Conservation (phyloP, 108 stramenopile genomes). For the Cylindrotheca fusiformis region DNA sequence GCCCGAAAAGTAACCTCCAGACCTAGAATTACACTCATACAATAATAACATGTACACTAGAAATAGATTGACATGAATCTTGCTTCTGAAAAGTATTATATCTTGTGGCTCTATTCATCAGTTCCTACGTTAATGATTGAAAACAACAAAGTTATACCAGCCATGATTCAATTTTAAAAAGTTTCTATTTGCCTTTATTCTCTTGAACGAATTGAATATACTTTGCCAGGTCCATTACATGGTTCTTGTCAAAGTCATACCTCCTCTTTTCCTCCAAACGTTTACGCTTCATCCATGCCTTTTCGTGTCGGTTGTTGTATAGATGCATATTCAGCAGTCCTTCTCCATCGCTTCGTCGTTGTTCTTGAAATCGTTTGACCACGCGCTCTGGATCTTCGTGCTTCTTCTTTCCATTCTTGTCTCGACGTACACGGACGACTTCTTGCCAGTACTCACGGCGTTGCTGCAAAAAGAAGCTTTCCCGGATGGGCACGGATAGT, state of each 20-base stretch:
- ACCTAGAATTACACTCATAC: conserved; percentile 1
- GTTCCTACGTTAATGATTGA: no score
- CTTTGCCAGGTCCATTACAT: conserved; percentile 38
- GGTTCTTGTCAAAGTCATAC: conserved; percentile 43
- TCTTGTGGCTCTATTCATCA: no score
- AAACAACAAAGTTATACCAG: no score
- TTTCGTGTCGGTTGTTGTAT: conserved; percentile 35
- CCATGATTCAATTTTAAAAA: no score
- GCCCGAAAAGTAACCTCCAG: not conserved
- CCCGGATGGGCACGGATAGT: no score
- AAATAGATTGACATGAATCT: not conserved
- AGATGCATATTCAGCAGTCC: conserved; percentile 23
- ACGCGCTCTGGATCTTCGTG: conserved; percentile 36
- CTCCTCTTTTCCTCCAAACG: conserved; percentile 27
- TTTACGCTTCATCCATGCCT: conserved; percentile 36
- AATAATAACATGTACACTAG: not conserved
- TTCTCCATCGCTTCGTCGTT: conserved; percentile 28
- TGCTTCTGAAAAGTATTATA: not conserved
- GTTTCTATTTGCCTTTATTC: conserved; percentile 16
- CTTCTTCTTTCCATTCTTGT: conserved; percentile 1
- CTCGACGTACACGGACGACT: conserved; percentile 18
- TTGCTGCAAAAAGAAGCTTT: no score
- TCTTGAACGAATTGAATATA: conserved; percentile 41
- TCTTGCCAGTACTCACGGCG: conserved; percentile 28
- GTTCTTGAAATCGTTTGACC: conserved; percentile 26